Evolutionary conservation across 371 early-diverging fungal genomes (phyloP).

Genomic region (Dipsacomyces acuminosporus): DNA sequence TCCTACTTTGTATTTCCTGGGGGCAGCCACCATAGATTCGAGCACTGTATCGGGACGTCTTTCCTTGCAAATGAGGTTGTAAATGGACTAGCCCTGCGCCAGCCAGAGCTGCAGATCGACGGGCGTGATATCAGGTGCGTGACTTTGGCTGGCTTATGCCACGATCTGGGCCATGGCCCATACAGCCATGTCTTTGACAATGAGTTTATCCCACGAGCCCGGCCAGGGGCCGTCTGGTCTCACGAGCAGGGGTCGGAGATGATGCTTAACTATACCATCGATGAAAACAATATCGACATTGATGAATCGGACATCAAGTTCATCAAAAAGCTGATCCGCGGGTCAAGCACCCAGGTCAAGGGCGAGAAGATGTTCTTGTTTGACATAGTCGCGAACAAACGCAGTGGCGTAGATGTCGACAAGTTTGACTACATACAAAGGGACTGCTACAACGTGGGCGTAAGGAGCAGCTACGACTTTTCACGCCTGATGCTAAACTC

Average conservation of each 20-base stretch:
- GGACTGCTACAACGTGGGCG: constrained; percentile 82
- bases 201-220: constrained; percentile 67
- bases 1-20: constrained; percentile 93
- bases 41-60: constrained; percentile 79
- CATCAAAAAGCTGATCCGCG: constrained; percentile 82
- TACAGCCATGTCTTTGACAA: constrained; percentile 93
- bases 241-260: constrained; percentile 84
- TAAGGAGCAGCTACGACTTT: constrained; percentile 76
- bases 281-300: constrained; percentile 74
- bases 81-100: constrained; percentile 60
- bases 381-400: constrained; percentile 94
- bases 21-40: constrained; percentile 86
- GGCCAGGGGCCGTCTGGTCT: constrained; percentile 69
- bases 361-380: constrained; percentile 64
- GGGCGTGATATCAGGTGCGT: constrained; percentile 79
- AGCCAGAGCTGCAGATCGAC: constrained; percentile 78
- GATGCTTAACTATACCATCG: constrained; percentile 83
- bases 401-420: constrained; percentile 93
- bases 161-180: constrained; percentile 91
- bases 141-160: constrained; percentile 88
- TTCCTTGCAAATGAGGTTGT: constrained; percentile 76
- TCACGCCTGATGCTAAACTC: constrained; percentile 73
- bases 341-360: constrained; percentile 44
- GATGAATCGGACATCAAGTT: constrained; percentile 63
- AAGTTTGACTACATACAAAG: constrained; percentile 95